Base-by-base conservation (phyloP, 1,139 yeast genomes). In the Sugiyamaella grinbergsii region DNA sequence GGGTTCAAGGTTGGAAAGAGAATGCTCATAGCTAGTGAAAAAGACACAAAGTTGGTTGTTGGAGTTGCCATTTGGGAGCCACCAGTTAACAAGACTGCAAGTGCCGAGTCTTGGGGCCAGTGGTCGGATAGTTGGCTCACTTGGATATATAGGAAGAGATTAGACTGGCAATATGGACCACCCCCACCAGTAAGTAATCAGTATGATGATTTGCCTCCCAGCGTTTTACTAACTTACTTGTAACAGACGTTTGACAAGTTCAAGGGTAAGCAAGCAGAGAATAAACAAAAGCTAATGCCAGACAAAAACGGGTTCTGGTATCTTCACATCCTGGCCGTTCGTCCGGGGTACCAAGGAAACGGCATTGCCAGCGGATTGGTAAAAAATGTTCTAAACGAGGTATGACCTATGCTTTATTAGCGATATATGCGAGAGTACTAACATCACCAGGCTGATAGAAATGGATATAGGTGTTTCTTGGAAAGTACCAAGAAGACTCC, bases 291-390 rank as follows among this genome's bases (percentile, higher is more conserved):
- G 5, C 22, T 32, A 7, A 42, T 42, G 29, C 22, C 39, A 13
- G 46, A 42, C 22, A 19, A 20, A 2, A 42, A 22, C 6, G 46
- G 46, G 15, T 42, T 32, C 24, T 42, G 46, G 46, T 42, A 31
- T 33, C n/a, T 42, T 8, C 46, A 42, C 19, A 23, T 42, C 5
- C n/a, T 42, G 28, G 46, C 38, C n/a, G 46, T 42, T 22, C 39
- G 32, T 18, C 46, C 46, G 13, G 39, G 23, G 10, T 42, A 42
- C 19, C 46, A 42, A 42, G 46, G 46, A 13, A 18, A n/a, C 18
- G 46, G 46, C 3, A 29, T 42, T 33, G 19, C 46, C 15, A 31
- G 22, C 8, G 23, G 32, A 5, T 33, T 42, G n/a, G 15, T 42
- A 10, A 22, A 16, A n/a, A 20, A 22, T 16, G 36, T 10, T 19